Percentiles rank a stretch among this genome's conserved stretches.
Conservation (phyloP, 257 asterid species). For the Capsicum baccatum region DNA sequence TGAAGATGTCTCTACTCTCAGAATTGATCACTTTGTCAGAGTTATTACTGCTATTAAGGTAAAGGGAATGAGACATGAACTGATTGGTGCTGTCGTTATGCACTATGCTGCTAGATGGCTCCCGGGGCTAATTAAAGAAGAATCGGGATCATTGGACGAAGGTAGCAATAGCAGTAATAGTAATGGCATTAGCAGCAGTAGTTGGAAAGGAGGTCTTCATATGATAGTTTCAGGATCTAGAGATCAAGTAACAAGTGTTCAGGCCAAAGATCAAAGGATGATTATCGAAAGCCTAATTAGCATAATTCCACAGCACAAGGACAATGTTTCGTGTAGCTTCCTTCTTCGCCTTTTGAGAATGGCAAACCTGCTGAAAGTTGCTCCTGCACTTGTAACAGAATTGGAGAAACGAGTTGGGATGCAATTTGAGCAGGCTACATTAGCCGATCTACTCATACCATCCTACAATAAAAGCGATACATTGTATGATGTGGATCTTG, state of each 20-base stretch:
- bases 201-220: constrained; percentile 81
- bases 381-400: constrained; percentile 88
- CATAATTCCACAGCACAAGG: constrained; percentile 86
- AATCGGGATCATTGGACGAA: constrained; percentile 41
- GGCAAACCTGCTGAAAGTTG: constrained; percentile 83
- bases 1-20: constrained; percentile 81
- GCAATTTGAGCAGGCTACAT: constrained; percentile 87
- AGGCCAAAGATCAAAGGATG: constrained; percentile 83
- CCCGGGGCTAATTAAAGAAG: constrained; percentile 65
- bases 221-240: constrained; percentile 68
- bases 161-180: constrained; percentile 38
- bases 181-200: constrained; percentile 28
- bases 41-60: constrained; percentile 90
- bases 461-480: constrained; percentile 69
- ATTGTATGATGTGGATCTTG: constrained; percentile 77
- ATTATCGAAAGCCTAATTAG: constrained; percentile 86
- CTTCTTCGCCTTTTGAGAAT: constrained; percentile 71
- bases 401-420: constrained; percentile 92
- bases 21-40: constrained; percentile 89
- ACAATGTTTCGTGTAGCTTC: constrained; percentile 82
- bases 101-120: constrained; percentile 84
- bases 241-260: constrained; percentile 55
- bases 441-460: constrained; percentile 77
- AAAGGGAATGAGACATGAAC: constrained; percentile 84
- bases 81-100: constrained; percentile 77